Base-by-base conservation (phyloP, 2,329 filamentous ascomycete species). In the Hypoxylon rubiginosum region DNA sequence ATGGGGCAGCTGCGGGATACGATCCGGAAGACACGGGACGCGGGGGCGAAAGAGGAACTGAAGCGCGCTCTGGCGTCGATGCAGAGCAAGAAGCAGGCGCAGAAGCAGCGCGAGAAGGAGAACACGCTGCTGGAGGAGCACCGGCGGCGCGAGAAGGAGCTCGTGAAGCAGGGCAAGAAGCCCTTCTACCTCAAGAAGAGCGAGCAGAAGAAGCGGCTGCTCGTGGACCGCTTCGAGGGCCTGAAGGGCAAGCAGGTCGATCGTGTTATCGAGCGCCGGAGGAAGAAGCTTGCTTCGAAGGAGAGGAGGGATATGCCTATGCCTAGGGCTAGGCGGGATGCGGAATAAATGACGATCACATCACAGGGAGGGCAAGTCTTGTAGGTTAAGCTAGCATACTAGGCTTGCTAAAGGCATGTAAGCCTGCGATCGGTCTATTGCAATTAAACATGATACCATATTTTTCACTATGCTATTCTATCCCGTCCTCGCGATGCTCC, bases 141-240 rank as follows among this genome's bases (percentile, higher is more conserved):
- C 81, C 88, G 91, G 75, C 87, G 87, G 81, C 86, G 90, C 78
- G 96, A 99, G 84, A 94, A 93, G 82, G 91, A 94, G 78, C 82
- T 92, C 66, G 90, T 98, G 55, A 89, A 89, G 73, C 88, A 97
- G 82, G 96, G 96, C 66, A 97, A 97, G 88, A 89, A 87, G 77
- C 95, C 96, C 0, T 99, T 94, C 82, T 98, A 93, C 80, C 83
- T 98, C 74, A 99, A 99, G 88, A 91, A 90, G 82, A 89, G 90
- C 75, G 95, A 97, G 81, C 88, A 96, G 84, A 97, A 96, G 90
- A 93, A 95, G 84, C 84, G 91, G 79, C 84, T 94, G 60, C 82
- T 97, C 67, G 84, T 92, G 75, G 90, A 96, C 73, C 89, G 91
- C 77, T 97, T 92, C 80, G 87, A 90, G 73, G 87, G 88, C 64